A percentile compares a stretch with the other conserved stretches of the same genome.
phyloP scores from a whole-genome alignment of 164 flowering plant genomes.

The Aristolochia californica region DNA sequence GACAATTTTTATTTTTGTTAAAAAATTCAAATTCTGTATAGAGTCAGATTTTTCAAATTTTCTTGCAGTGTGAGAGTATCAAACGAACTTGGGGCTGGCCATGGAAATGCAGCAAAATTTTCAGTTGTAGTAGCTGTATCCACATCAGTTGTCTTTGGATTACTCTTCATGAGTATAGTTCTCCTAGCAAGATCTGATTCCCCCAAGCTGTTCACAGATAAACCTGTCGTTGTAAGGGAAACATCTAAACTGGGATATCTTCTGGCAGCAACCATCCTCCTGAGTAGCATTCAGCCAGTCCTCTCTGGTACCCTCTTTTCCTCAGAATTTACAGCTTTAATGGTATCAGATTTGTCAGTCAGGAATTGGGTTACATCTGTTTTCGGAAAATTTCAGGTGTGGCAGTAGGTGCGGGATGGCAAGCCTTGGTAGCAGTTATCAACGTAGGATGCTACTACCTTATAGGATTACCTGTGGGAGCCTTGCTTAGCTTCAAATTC shows the following conservation, averaged over 20 bases:
- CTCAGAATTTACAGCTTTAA: neutral
- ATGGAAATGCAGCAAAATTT: constrained; percentile 36
- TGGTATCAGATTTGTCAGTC: neutral
- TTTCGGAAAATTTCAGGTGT: constrained; percentile 31
- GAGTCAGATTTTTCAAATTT: neutral
- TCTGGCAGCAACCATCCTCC: constrained; percentile 35
- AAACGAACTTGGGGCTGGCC: constrained; percentile 46
- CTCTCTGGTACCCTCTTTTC: constrained; percentile 24
- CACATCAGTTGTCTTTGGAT: constrained; percentile 29
- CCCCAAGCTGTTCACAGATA: constrained; percentile 29
- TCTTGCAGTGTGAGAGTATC: constrained; percentile 37
- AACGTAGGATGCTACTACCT: constrained; percentile 41
- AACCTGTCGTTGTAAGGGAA: constrained; percentile 19
- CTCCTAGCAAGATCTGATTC: constrained; percentile 17
- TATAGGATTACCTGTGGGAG: constrained; percentile 43
- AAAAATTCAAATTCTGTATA: neutral
- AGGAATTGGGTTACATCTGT: neutral
- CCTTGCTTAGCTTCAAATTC: constrained; percentile 32
- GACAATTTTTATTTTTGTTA: neutral
- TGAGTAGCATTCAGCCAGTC: constrained; percentile 42
- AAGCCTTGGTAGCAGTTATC: constrained; percentile 30
- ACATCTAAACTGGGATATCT: constrained; percentile 29
- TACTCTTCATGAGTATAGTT: constrained; percentile 18
- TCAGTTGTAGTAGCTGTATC: constrained; percentile 20
- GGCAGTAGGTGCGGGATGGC: constrained; percentile 66